Conservation (phyloP, 108 stramenopile genomes). For the Mayamaea pseudoterrestris region DNA sequence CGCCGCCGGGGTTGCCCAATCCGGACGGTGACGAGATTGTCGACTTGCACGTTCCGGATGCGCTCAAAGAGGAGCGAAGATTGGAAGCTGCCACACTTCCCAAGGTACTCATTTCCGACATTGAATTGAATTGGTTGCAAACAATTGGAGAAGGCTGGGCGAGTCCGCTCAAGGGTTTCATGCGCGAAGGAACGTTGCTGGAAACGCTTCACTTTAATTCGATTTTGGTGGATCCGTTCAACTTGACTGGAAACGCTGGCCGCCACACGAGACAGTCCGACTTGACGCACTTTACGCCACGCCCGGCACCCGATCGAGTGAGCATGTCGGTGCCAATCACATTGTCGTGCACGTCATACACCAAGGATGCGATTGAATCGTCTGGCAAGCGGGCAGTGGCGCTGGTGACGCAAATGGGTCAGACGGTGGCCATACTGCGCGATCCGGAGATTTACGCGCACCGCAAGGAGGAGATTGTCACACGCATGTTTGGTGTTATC, state of each 20-base stretch:
- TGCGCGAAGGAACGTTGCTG: slow-evolving; percentile 94
- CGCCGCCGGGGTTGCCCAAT: slow-evolving; percentile 85
- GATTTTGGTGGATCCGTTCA: slow-evolving; percentile 91
- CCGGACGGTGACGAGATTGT: slow-evolving; percentile 94
- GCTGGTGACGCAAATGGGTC: slow-evolving; percentile 88
- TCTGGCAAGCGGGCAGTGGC: slow-evolving; percentile 72
- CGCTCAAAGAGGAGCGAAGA: slow-evolving; percentile 29
- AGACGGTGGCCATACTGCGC: slow-evolving; percentile 85
- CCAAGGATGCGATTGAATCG: slow-evolving; percentile 76
- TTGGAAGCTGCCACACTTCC: slow-evolving; percentile 82
- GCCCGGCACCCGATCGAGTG: slow-evolving; percentile 70
- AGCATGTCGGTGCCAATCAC: slow-evolving; percentile 93
- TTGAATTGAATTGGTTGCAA: slow-evolving; percentile 96
- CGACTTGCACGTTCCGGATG: slow-evolving; percentile 78
- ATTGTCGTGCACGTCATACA: slow-evolving; percentile 77
- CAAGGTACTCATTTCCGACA: slow-evolving; percentile 91
- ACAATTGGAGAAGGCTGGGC: slow-evolving; percentile 98
- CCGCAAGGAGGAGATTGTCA: slow-evolving; percentile 95
- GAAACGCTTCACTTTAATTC: slow-evolving; percentile 96
- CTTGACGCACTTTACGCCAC: slow-evolving; percentile 59
- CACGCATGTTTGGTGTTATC: slow-evolving; percentile 93
- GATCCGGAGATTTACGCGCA: slow-evolving; percentile 92
- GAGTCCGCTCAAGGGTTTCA: slow-evolving; percentile 93
- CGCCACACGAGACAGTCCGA: slow-evolving; percentile 69
- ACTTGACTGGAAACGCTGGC: slow-evolving; percentile 73